Conservation (phyloP, 768 basidiomycete species). For the Dendrothele bispora region DNA sequence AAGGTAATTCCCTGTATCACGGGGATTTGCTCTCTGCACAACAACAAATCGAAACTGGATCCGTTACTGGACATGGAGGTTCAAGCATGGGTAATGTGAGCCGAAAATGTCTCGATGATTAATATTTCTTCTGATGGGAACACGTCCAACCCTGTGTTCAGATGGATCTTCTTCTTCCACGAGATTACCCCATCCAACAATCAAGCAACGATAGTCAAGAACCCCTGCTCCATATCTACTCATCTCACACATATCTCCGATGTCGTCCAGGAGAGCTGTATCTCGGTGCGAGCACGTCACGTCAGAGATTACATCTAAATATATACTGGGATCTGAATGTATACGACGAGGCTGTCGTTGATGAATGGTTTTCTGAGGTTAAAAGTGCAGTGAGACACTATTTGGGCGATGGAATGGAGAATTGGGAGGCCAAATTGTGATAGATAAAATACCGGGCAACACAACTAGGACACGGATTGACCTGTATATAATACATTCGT, state of each 20-base stretch:
- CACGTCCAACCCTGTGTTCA: slow-evolving; percentile 15
- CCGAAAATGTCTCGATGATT: background rate
- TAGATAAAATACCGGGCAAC: no score
- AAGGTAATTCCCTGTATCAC: no score
- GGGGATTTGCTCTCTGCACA: no score
- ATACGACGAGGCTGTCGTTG: slow-evolving; percentile 25
- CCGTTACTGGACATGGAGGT: slow-evolving; percentile 30
- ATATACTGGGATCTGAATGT: slow-evolving; percentile 31
- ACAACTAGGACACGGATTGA: no score
- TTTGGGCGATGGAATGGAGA: background rate
- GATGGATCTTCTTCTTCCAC: slow-evolving; percentile 18
- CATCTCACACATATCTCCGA: slow-evolving; percentile 21
- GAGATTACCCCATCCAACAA: no score
- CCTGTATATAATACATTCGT: no score
- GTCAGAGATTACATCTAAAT: slow-evolving; percentile 19
- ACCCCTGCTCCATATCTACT: slow-evolving; percentile 24
- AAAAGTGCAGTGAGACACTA: slow-evolving; percentile 29
- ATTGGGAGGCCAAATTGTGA: background rate
- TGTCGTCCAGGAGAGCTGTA: slow-evolving; percentile 33
- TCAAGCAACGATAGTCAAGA: slow-evolving; percentile 34
- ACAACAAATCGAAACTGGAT: slow-evolving; percentile 11
- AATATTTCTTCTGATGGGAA: slow-evolving; percentile 2
- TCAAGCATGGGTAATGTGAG: slow-evolving; percentile 43
- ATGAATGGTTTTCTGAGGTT: slow-evolving; percentile 37
- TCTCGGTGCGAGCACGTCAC: slow-evolving; percentile 22